Conservation (phyloP, 1,284 basidiomycete species). For the Phaffia rhodozyma region DNA sequence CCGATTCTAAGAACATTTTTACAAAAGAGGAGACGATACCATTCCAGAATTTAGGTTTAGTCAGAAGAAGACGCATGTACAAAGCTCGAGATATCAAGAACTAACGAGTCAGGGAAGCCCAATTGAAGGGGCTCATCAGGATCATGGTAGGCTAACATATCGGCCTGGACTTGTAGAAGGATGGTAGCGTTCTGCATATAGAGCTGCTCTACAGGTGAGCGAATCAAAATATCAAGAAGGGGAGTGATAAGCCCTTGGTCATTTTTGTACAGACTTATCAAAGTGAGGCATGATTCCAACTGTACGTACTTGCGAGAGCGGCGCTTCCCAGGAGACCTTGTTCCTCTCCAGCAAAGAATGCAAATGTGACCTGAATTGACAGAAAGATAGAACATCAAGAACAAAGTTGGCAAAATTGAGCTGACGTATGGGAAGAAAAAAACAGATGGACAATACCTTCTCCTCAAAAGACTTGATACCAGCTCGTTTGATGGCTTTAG, state of each 20-base stretch:
- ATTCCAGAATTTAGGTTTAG: too few relatives aligned
- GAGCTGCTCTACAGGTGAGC: constrained; percentile 42
- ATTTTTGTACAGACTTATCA: too few relatives aligned
- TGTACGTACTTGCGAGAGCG: constrained; percentile 34
- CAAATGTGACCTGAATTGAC: constrained; percentile 1
- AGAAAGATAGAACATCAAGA: too few relatives aligned
- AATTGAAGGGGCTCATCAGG: constrained; percentile 20
- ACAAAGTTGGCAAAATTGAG: too few relatives aligned
- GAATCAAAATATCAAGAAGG: background rate
- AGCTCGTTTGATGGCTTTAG: constrained; percentile 47
- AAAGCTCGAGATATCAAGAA: too few relatives aligned
- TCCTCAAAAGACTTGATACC: constrained; percentile 36
- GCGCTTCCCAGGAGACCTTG: constrained; percentile 39
- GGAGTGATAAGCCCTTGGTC: background rate
- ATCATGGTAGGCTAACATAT: constrained; percentile 69
- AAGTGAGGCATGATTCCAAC: too few relatives aligned
- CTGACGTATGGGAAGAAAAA: background rate
- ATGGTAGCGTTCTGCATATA: constrained; percentile 50
- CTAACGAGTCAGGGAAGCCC: background rate
- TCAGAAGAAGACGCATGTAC: too few relatives aligned
- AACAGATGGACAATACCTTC: constrained; percentile 22
- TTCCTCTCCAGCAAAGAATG: constrained; percentile 26
- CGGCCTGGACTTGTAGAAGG: constrained; percentile 70
- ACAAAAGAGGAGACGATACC: too few relatives aligned
- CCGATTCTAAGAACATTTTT: constrained; percentile 41